A percentile compares a stretch with the other conserved stretches of the same genome.
Evolutionary conservation across 1,284 basidiomycete genomes (phyloP).

Genomic region (Trichosporon coremiiforme): DNA sequence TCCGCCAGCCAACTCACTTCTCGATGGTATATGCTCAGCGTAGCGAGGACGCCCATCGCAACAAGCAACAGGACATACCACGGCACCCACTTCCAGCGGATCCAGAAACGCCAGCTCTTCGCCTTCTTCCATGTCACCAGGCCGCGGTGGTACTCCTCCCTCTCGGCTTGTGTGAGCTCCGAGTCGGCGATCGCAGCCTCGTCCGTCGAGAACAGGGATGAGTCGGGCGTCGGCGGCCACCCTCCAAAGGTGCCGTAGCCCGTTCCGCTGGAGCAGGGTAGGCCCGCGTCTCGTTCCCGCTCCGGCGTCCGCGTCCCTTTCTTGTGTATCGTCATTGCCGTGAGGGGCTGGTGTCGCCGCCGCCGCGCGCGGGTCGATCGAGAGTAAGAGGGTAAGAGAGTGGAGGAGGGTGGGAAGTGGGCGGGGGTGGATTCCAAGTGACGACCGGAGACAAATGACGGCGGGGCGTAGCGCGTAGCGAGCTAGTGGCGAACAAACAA

Average conservation of each 20-base stretch:
- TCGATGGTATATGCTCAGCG: slow-evolving; percentile 42
- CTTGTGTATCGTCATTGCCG: background rate
- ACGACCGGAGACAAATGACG: background rate
- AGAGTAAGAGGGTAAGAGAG: too few species aligned
- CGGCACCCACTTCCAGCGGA: slow-evolving; percentile 39
- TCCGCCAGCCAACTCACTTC: slow-evolving; percentile 30
- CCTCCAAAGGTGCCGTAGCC: background rate
- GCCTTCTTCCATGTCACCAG: slow-evolving; percentile 39
- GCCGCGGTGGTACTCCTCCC: slow-evolving; percentile 43
- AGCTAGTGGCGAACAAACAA: background rate
- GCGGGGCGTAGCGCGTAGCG: background rate
- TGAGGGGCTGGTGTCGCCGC: background rate
- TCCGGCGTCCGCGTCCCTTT: background rate
- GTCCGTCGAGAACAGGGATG: slow-evolving; percentile 8
- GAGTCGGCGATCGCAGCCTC: background rate
- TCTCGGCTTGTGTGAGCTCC: slow-evolving; percentile 36
- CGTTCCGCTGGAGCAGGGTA: background rate
- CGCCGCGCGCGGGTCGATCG: too few species aligned
- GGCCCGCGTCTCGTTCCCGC: background rate
- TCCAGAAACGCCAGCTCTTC: slow-evolving; percentile 40
- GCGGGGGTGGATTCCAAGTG: background rate
- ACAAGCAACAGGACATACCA: slow-evolving; percentile 36
- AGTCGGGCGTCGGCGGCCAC: slow-evolving; percentile 2
- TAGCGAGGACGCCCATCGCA: slow-evolving; percentile 33
- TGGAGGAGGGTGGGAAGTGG: background rate